Percentiles rank a stretch among this genome's conserved stretches.
These are phyloP conservation scores for Sphaceloma murrayae DNA, from an alignment of 2,329 filamentous ascomycete species.

Conservation along the genomic window DNA sequence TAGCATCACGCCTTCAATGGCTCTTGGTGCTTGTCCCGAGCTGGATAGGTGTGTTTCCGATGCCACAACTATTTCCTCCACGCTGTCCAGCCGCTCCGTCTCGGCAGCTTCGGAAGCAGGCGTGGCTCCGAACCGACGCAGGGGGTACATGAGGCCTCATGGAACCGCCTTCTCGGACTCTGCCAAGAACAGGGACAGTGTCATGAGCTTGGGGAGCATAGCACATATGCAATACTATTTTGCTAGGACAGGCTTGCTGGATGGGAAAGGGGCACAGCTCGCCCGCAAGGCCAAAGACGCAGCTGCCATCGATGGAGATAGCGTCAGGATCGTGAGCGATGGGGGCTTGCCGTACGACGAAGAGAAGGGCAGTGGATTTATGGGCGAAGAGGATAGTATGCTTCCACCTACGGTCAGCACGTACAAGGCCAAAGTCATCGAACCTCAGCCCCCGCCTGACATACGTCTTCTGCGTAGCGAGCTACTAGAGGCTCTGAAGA, in stretches of 20 bases:
- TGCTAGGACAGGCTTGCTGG: slow-evolving; percentile 81
- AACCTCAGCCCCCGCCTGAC: slow-evolving; percentile 74
- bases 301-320: slow-evolving; percentile 13
- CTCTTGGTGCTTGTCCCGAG: slow-evolving; percentile 49
- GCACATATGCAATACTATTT: slow-evolving; percentile 98
- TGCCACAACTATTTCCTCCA: slow-evolving; percentile 45
- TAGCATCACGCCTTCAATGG: slow-evolving; percentile 52
- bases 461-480: slow-evolving; percentile 66
- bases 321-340: slow-evolving; percentile 4
- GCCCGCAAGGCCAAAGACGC: slow-evolving; percentile 56
- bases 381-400: slow-evolving; percentile 52
- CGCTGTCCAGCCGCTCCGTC: slow-evolving; percentile 32
- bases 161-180: slow-evolving; percentile 85
- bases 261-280: slow-evolving; percentile 83
- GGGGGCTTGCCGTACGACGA: not conserved
- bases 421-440: slow-evolving; percentile 76
- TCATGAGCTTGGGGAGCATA: slow-evolving; percentile 92
- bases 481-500: slow-evolving; percentile 56
- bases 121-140: slow-evolving; percentile 42
- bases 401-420: slow-evolving; percentile 96
- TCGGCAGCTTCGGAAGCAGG: slow-evolving; percentile 44
- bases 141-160: slow-evolving; percentile 81
- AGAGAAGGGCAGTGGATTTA: not conserved
- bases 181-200: slow-evolving; percentile 81
- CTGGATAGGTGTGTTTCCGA: slow-evolving; percentile 57